These are phyloP conservation scores for Porcisia hertigi DNA, from an alignment of 208 protist species.

Conservation along the genomic window DNA sequence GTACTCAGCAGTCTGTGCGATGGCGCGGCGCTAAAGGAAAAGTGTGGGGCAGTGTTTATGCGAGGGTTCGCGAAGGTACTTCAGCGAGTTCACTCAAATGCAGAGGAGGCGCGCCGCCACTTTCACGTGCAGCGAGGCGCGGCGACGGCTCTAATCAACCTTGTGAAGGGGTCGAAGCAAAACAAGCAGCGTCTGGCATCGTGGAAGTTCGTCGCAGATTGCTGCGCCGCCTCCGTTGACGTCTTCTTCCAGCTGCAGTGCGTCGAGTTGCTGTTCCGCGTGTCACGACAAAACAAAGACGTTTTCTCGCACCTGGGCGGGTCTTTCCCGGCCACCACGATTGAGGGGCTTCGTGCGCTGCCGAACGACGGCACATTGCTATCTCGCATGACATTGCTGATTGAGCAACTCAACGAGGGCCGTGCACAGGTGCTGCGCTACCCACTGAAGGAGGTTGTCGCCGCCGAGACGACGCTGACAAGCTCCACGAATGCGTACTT, in stretches of 20 bases:
- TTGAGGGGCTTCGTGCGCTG: constrained; percentile 58
- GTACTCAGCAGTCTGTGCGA: constrained; percentile 84
- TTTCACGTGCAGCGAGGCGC: constrained; percentile 74
- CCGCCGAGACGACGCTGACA: constrained; percentile 67
- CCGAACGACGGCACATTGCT: constrained; percentile 79
- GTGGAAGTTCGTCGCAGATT: constrained; percentile 76
- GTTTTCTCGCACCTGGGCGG: constrained; percentile 49
- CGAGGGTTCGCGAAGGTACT: constrained; percentile 60
- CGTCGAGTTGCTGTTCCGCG: constrained; percentile 87
- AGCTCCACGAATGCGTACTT: constrained; percentile 77
- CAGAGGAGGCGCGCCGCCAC: constrained; percentile 47
- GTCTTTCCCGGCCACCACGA: constrained; percentile 30
- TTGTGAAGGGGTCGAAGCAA: constrained; percentile 87
- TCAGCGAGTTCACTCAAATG: constrained; percentile 53
- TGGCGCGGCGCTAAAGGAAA: constrained; percentile 75
- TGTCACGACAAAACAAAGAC: constrained; percentile 73
- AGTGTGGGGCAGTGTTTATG: constrained; percentile 79
- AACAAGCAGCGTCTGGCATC: constrained; percentile 83
- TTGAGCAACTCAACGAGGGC: constrained; percentile 68
- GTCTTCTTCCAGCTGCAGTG: constrained; percentile 93
- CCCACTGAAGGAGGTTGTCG: constrained; percentile 59
- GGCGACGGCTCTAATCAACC: constrained; percentile 87
- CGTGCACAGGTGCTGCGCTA: constrained; percentile 68
- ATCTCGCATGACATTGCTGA: constrained; percentile 66
- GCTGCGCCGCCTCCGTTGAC: constrained; percentile 71